Conservation (phyloP, 805 yeast species). For the Yamadazyma phyllophila region DNA sequence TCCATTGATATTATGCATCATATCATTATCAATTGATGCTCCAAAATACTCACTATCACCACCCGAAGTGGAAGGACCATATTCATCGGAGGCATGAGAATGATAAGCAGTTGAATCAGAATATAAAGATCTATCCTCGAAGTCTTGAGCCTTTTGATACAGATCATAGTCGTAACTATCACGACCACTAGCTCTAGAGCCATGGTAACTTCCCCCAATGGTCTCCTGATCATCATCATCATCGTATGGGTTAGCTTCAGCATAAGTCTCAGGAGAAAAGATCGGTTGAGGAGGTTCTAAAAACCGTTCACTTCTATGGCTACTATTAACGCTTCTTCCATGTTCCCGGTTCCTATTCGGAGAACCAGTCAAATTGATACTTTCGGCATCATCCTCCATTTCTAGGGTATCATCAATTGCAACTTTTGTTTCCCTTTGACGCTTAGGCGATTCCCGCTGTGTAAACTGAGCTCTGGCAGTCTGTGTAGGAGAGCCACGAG, state of each 20-base stretch:
- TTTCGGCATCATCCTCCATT: conserved; percentile 26
- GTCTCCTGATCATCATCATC: conserved; percentile 12
- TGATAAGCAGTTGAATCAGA: conserved; percentile 36
- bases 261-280: conserved; percentile 60
- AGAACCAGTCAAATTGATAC: conserved; percentile 31
- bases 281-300: conserved; percentile 66
- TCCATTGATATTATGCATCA: conserved; percentile 44
- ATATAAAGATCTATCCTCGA: conserved; percentile 34
- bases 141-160: conserved; percentile 33
- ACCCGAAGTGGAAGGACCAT: conserved; percentile 15
- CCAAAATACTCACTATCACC: conserved; percentile 36
- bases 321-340: conserved; percentile 26
- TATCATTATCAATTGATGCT: conserved; percentile 45
- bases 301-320: conserved; percentile 48
- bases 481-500: conserved; percentile 11
- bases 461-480: conserved; percentile 70
- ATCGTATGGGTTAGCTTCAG: conserved; percentile 48
- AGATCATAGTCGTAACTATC: conserved; percentile 31
- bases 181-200: background rate
- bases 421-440: conserved; percentile 48
- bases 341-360: conserved; percentile 32
- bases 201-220: conserved; percentile 10
- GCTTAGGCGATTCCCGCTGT: conserved; percentile 67
- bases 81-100: conserved; percentile 22
- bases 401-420: conserved; percentile 45